Conservation (phyloP, 805 yeast species). For the Suhomyces pyralidae region DNA sequence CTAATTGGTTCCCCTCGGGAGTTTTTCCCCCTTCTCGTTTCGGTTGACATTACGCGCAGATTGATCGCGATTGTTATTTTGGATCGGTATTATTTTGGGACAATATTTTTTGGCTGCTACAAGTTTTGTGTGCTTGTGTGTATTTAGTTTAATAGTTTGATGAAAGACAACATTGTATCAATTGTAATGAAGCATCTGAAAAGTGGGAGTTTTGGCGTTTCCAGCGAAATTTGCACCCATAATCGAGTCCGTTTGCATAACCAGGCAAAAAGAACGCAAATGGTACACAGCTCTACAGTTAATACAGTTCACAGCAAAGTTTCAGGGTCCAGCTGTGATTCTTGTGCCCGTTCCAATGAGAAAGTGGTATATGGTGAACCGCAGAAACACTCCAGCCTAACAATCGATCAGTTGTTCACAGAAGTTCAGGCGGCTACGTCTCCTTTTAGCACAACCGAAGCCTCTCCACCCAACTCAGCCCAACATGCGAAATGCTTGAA, state of each 20-base stretch:
- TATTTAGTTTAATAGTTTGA: not conserved
- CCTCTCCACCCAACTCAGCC: not conserved
- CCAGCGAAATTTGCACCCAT: not conserved
- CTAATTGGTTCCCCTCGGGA: not conserved
- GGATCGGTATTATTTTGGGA: not conserved
- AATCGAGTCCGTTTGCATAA: not conserved
- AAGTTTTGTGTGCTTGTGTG: not conserved
- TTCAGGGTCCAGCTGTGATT: not conserved
- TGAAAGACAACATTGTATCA: not conserved
- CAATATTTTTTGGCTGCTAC: conserved; percentile 1
- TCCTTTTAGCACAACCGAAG: not conserved
- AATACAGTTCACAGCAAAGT: no score
- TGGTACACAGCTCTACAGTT: not conserved
- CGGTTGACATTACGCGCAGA: not conserved
- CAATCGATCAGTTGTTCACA: not conserved
- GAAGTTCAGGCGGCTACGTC: not conserved
- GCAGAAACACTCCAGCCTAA: not conserved
- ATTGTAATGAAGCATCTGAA: not conserved
- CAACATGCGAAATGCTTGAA: conserved; percentile 6
- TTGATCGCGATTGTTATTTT: not conserved
- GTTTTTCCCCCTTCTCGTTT: not conserved
- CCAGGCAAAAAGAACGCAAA: not conserved
- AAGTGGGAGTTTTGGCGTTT: not conserved
- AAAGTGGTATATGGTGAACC: not conserved
- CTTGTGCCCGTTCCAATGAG: not conserved